Base-by-base conservation (phyloP, 768 basidiomycete genomes). In the Naganishia kalamii region DNA sequence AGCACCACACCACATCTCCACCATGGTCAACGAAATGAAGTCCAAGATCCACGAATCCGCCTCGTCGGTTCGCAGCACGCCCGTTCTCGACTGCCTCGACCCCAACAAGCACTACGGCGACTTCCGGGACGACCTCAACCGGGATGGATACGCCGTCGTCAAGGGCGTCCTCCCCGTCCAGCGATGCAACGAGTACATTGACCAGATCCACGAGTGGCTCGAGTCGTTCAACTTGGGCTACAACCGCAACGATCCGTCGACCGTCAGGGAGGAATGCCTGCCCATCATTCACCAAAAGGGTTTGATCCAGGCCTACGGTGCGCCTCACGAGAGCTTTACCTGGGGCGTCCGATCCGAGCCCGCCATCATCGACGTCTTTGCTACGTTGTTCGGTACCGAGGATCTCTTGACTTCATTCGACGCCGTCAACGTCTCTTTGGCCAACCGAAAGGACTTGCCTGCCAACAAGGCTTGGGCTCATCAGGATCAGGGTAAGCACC, bases 341-440 rank as follows among this genome's bases (percentile, higher is more conserved):
- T 62, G 60, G 60, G 43, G 46, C 32, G 46, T 62, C 2, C 60
- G 60, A 15, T 46, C 43, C 19, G 73, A 74, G 43, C 69, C 65
- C 0, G 75, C 70, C 17, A 62, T 77, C 30, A 62, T 65, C 23
- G 68, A 63, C 23, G 72, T 72, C 0, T 77, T 77, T 48, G 70
- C 71, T 21, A 71, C 68, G 50, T 40, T 75, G 13, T 77, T 72
- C 71, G 71, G 71, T 23, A 77, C 75, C 29, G 65, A 74, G 30
- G 63, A 75, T 44, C 68, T 77, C 44, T 65, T 77, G 52, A 57
- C 68, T n/a, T 74, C 72, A 1, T 72, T 71, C 59, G 73, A 70
- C 44, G 65, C 50, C 17, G 32, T 52, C 51, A 52, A 52, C 32
- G 51, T 52, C 30, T 52, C 51, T 37, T 49, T 47, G 33, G 48